Percentiles rank a stretch among this genome's conserved stretches.
Conservation (phyloP, 108 stramenopile genomes). For the Cylindrotheca fusiformis region DNA sequence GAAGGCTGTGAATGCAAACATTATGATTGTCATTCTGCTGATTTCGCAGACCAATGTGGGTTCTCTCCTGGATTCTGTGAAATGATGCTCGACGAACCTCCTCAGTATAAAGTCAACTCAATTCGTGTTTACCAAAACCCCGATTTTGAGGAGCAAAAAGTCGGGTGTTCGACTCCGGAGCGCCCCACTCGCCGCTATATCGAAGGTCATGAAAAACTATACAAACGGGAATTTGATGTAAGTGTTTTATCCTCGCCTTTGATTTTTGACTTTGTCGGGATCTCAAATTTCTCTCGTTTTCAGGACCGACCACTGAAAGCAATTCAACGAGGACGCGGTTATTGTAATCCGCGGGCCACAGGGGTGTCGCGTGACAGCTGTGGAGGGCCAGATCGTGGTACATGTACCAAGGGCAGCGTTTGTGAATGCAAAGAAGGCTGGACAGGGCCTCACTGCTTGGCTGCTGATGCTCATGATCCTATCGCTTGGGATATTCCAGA, state of each 20-base stretch:
- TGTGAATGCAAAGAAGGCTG: constrained; percentile 72
- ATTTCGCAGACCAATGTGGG: constrained; percentile 77
- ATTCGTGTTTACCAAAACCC: constrained; percentile 91
- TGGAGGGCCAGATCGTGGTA: constrained; percentile 65
- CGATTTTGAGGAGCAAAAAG: constrained; percentile 70
- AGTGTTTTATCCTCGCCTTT: too few species aligned
- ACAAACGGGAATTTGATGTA: constrained; percentile 63
- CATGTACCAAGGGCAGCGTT: constrained; percentile 48
- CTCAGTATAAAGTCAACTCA: constrained; percentile 81
- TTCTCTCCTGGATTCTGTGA: constrained; percentile 90
- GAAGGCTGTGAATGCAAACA: constrained; percentile 71
- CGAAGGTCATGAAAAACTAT: constrained; percentile 81
- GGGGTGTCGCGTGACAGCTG: constrained; percentile 37
- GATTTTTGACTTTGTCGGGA: constrained; percentile 7
- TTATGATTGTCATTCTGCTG: constrained; percentile 78
- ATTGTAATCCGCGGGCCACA: constrained; percentile 39
- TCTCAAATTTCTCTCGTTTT: background rate
- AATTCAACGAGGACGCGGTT: constrained; percentile 67
- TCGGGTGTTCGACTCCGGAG: constrained; percentile 87
- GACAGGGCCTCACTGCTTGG: constrained; percentile 87
- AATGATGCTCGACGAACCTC: constrained; percentile 60
- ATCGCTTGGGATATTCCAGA: constrained; percentile 75
- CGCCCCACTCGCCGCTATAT: constrained; percentile 90
- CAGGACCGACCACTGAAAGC: constrained; percentile 66
- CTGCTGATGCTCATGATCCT: constrained; percentile 52